Evolutionary conservation across 257 asterid species (phyloP).

Genomic region (Petrea volubilis): DNA sequence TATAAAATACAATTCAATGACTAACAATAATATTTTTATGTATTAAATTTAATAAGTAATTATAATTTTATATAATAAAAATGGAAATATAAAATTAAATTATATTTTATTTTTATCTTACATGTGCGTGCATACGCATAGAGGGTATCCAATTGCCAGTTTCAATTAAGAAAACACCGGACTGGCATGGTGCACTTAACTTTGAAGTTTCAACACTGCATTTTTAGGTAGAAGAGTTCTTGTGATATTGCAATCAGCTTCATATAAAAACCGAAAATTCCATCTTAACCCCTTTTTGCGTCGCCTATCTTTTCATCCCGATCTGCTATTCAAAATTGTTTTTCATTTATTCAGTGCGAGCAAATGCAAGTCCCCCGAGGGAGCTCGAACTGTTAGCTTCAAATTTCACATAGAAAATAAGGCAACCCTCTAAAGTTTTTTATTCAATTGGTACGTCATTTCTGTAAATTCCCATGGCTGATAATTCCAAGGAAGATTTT

Average conservation of each 20-base stretch:
- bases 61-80: too few species aligned
- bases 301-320: constrained; percentile 9
- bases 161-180: too few species aligned
- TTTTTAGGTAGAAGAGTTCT: too few species aligned
- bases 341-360: neutral
- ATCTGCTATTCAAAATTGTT: neutral
- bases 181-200: too few species aligned
- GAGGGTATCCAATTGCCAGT: too few species aligned
- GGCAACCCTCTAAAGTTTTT: neutral
- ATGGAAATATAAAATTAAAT: too few species aligned
- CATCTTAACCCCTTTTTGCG: constrained; percentile 9
- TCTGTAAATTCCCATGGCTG: constrained; percentile 58
- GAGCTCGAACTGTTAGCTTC: constrained; percentile 7
- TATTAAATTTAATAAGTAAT: too few species aligned
- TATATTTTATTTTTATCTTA: too few species aligned
- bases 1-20: too few species aligned
- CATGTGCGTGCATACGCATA: too few species aligned
- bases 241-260: neutral
- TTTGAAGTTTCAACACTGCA: too few species aligned
- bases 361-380: neutral
- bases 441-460: constrained; percentile 14
- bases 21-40: too few species aligned
- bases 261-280: constrained; percentile 7
- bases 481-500: constrained; percentile 69
- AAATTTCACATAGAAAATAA: neutral